Conservation (phyloP, 768 basidiomycete species). For the Ramaria sp. region DNA sequence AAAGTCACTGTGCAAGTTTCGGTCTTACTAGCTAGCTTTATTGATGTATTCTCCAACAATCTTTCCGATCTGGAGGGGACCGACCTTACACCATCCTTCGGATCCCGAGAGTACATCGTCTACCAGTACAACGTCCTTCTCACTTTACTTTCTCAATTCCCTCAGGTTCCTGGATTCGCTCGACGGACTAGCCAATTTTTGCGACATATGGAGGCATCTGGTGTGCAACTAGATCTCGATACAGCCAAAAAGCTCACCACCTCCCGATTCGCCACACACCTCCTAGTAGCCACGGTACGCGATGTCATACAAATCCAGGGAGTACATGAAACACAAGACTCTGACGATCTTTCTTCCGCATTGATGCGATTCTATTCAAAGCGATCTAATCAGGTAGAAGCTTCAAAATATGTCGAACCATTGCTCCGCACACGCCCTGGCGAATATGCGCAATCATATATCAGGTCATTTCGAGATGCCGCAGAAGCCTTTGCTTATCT, state of each 20-base stretch:
- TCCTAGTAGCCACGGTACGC: neutral
- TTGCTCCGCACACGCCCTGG: neutral
- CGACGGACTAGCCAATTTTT: neutral
- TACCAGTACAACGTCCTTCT: slow-evolving; percentile 8
- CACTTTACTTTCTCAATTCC: slow-evolving; percentile 2
- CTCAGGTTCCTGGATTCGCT: neutral
- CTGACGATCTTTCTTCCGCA: neutral
- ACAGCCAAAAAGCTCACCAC: slow-evolving; percentile 2
- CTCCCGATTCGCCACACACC: neutral
- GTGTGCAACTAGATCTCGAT: neutral
- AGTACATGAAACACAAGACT: neutral
- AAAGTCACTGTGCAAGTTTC: slow-evolving; percentile 1
- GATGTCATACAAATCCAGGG: slow-evolving; percentile 1
- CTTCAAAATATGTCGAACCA: neutral
- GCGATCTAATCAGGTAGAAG: neutral
- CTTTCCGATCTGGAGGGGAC: neutral
- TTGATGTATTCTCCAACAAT: neutral
- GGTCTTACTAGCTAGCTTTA: neutral
- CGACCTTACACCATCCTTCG: neutral
- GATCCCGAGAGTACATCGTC: neutral
- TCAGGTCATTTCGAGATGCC: slow-evolving; percentile 1
- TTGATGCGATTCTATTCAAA: slow-evolving; percentile 2
- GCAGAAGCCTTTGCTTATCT: neutral
- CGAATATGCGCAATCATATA: neutral
- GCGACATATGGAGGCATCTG: neutral